Base-by-base conservation (phyloP, 768 basidiomycete species). In the Tulasnella sp. region DNA sequence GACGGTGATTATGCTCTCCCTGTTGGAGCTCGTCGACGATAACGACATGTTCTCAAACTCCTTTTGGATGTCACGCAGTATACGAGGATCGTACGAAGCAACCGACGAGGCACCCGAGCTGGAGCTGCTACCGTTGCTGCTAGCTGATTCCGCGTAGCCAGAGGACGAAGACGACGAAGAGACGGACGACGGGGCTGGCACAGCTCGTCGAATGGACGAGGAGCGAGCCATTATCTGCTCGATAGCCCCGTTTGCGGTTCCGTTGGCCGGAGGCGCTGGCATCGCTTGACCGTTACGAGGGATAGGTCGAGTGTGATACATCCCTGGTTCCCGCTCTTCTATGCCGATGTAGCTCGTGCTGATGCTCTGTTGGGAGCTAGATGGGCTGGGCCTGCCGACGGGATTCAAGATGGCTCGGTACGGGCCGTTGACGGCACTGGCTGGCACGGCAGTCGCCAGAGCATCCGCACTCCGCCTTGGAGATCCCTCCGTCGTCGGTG, bases 1-100 rank as follows among this genome's bases (percentile, higher is more conserved):
- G 71, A 93, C 84, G 4, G 92, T 93, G 73, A 74, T 73, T 17
- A 73, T 68, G 47, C 72, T 73, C 14, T 73, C 72, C 65, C 72
- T 62, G 44, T 72, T 72, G 39, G 71, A 72, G 39, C 71, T 44
- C 32, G 71, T 72, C 14, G 71, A 65, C 17, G 71, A 72, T 22
- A 72, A 29, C 3, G 32, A n/a, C 62, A 65, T 29, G 2, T 62
- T 62, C 36, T 63, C 71, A 39, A 72, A 72, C n/a, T 36, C 62
- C 37, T 47, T 39, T 14, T 47, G 26, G 22, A 72, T 65, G 40
- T 72, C 71, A 11, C 36, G 34, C 14, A 72, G 37, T 5, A 9
- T 14, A 37, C 62, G 62, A 35, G 62, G 71, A n/a, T 72, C 71
- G 62, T 26, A n/a, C 4, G 52, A 40, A 37, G 59, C 4, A 19